Evolutionary conservation across 2,329 filamentous ascomycete species (phyloP), one percentile per base, ranked within the genome.

Genomic region (Claviceps capensis): DNA sequence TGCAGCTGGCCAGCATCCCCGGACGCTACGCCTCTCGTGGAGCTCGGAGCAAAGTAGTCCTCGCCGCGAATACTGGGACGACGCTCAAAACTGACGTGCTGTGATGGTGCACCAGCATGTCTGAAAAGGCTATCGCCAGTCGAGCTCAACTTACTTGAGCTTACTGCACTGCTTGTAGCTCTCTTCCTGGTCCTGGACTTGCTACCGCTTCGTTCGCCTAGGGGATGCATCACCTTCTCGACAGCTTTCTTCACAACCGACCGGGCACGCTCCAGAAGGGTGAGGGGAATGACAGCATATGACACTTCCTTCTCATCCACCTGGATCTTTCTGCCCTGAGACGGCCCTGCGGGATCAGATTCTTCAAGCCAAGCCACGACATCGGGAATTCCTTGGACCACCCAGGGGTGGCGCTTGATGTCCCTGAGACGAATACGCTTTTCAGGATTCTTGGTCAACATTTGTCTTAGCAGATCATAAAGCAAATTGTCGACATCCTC

Each of bases 381-480:
- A 59, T 95, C 84, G 37, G 79, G 71, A 46, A 97, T 79, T 56
- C 85, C 89, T 53, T 83, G 75, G 1, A 91, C 75, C 16, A 97
- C 85, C 93, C 93, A 98, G 5, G 85, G 83, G 63, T 98, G 93
- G 54, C 86, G 84, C 67, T 97, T 97, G 61, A 97, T 91, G 60
- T 96, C 91, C 54, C 84, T 82, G 49, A 98, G 73, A 7, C 87
- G 86, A 61, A 98, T 96, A 41, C 93, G 83, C 67, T 90, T 83
- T 34, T 86, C 77, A 1, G 91, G 90, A 62, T 97, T 88, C 69
- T 97, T 98, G 59, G 79, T 83, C 53, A 98, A 76, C 70, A 98
- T 82, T 58, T 83, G 81, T 48, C 73, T 75, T 30, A 98, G 69
- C 13, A 98, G 74, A 63, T 98, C 88, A 50, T 82, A 77, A 8